Evolutionary conservation across 139 green algal species (phyloP).

Genomic region (Haematococcus lacustris): DNA sequence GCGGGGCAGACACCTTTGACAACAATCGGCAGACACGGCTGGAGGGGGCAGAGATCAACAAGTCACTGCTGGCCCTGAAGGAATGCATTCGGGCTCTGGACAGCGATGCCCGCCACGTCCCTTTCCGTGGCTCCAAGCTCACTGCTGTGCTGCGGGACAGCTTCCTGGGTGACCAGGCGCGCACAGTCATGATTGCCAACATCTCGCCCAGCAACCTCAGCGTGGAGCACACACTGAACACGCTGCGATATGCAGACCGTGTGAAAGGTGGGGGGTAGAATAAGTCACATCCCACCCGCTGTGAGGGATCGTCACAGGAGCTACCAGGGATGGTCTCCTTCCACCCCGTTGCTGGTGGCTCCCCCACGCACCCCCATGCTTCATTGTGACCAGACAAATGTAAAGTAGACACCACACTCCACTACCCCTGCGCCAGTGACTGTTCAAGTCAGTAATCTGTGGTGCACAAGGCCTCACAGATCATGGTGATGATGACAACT

Average conservation of each 20-base stretch:
- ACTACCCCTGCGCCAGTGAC: too few species aligned
- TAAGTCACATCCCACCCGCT: too few species aligned
- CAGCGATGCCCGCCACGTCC: slow-evolving; percentile 67
- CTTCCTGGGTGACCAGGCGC: slow-evolving; percentile 69
- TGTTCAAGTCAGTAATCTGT: too few species aligned
- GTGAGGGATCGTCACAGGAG: too few species aligned
- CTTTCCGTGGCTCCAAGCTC: slow-evolving; percentile 91
- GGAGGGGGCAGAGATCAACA: slow-evolving; percentile 98
- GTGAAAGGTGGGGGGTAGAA: slow-evolving; percentile 85
- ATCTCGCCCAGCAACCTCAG: slow-evolving; percentile 77
- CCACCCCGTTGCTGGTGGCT: too few species aligned
- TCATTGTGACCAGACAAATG: too few species aligned
- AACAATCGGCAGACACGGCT: slow-evolving; percentile 83
- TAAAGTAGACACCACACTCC: too few species aligned
- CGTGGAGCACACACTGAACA: slow-evolving; percentile 98
- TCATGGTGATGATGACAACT: too few species aligned
- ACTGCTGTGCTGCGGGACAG: slow-evolving; percentile 71
- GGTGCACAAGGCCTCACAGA: too few species aligned
- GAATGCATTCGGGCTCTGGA: slow-evolving; percentile 53
- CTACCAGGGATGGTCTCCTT: too few species aligned
- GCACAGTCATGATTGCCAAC: slow-evolving; percentile 98
- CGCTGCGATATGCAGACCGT: slow-evolving; percentile 92
- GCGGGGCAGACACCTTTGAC: slow-evolving; percentile 94
- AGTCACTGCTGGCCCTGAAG: slow-evolving; percentile 92
- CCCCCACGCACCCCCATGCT: too few species aligned